Evolutionary conservation across 805 yeast species (phyloP).

Genomic region (Spathaspora passalidarum): DNA sequence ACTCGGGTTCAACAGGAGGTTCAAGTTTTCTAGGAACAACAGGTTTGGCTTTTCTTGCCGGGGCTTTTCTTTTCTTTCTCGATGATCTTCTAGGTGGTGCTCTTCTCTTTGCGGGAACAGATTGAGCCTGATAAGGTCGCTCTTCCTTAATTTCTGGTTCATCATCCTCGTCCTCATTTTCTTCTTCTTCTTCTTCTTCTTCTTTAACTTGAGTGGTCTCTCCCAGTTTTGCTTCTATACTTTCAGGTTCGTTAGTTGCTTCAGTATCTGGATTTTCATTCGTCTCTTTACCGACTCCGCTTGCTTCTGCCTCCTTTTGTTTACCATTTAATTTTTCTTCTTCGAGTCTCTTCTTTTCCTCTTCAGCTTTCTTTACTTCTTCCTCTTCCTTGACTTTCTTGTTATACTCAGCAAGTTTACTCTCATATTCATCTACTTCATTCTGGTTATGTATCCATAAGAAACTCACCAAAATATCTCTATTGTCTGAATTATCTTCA

Average conservation of each 20-base stretch:
- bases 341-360: conserved; percentile 21
- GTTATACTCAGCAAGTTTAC: conserved; percentile 27
- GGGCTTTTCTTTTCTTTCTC: conserved; percentile 13
- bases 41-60: conserved; percentile 8
- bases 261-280: conserved; percentile 4
- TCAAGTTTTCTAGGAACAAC: conserved; percentile 19
- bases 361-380: conserved; percentile 23
- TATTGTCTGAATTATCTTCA: conserved; percentile 15
- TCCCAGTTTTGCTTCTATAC: background rate
- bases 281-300: conserved; percentile 15
- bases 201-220: conserved; percentile 7
- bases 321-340: conserved; percentile 19
- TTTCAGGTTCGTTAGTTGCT: conserved; percentile 7
- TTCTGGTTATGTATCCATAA: conserved; percentile 49
- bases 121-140: conserved; percentile 10
- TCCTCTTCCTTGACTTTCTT: conserved; percentile 23
- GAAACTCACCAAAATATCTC: conserved; percentile 48
- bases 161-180: conserved; percentile 11
- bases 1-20: conserved; percentile 42
- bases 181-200: conserved; percentile 6
- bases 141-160: conserved; percentile 7
- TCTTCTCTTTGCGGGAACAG: conserved; percentile 15
- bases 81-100: conserved; percentile 14
- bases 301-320: conserved; percentile 13
- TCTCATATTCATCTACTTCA: conserved; percentile 47